Evolutionary conservation across 139 green algal genomes (phyloP), one percentile per base, ranked within the genome.

Genomic region (Chlamydomonas sphaeroides): DNA sequence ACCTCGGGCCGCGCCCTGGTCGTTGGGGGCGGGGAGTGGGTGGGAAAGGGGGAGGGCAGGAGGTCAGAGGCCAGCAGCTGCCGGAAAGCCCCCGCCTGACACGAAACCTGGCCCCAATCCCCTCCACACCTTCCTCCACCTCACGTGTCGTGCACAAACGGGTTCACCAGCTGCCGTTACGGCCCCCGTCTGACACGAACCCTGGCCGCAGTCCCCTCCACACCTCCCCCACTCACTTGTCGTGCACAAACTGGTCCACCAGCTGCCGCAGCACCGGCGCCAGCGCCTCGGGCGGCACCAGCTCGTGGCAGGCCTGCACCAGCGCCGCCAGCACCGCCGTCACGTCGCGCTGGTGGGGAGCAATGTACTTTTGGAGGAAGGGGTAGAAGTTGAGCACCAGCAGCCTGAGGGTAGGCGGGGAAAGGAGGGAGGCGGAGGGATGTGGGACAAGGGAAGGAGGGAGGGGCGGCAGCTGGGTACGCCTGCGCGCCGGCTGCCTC

Each of bases 361-460:
- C 88, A 8, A 98, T 91, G 89, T 97, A 97, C 80, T 96, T 96
- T 77, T 97, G 93, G 30, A 98, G 88, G 87, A 92, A 98, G 42
- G 97, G 94, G 89, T 99, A 99, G 88, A 98, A 98, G 90, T 98
- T 98, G 80, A 98, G 92, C 32, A 99, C 72, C 56, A 97, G 85
- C 61, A 99, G 92, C 85, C 86, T 90, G 82, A 7, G 49, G 25
- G 49, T 10, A 28, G 15, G 17, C 45, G 45, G 14, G 45, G 45
- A 53, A 53, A 53, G 45, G 45, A n/a, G n/a, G n/a, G n/a, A n/a
- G n/a, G n/a, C n/a, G n/a, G n/a, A n/a, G n/a, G n/a, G n/a, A n/a
- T n/a, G n/a, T n/a, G n/a, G n/a, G n/a, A n/a, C n/a, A n/a, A n/a
- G n/a, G n/a, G n/a, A n/a, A n/a, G n/a, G n/a, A n/a, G n/a, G n/a